These are phyloP conservation scores for Tricladium varicosporioides DNA, from an alignment of 2,329 filamentous ascomycete genomes.

Conservation along the genomic window DNA sequence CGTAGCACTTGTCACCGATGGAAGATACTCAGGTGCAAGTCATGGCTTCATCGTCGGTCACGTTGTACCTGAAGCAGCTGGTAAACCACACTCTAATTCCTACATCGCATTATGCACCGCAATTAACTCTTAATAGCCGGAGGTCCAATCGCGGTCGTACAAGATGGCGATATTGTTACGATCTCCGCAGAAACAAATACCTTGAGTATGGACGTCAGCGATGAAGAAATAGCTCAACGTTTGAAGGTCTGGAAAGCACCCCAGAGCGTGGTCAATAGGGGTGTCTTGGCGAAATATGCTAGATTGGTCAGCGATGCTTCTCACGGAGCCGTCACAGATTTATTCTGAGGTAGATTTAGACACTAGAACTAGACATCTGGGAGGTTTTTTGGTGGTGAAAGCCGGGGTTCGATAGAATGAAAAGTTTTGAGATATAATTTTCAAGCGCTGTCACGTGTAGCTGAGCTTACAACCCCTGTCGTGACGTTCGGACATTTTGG, in stretches of 20 bases:
- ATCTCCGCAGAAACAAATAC: slow-evolving; percentile 80
- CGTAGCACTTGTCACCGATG: slow-evolving; percentile 88
- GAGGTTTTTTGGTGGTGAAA: neutral
- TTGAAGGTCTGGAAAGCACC: slow-evolving; percentile 69
- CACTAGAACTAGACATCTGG: neutral
- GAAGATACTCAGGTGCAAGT: slow-evolving; percentile 81
- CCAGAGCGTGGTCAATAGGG: slow-evolving; percentile 70
- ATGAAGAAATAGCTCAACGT: slow-evolving; percentile 66
- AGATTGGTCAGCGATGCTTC: slow-evolving; percentile 85
- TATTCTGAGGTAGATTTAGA: slow-evolving; percentile 45
- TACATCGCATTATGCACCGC: neutral
- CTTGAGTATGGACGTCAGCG: slow-evolving; percentile 64
- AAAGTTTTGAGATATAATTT: neutral
- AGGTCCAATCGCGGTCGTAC: slow-evolving; percentile 81
- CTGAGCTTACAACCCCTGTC: neutral
- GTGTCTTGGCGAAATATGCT: slow-evolving; percentile 87
- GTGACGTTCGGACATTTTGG: neutral
- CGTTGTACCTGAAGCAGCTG: slow-evolving; percentile 83
- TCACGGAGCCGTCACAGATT: slow-evolving; percentile 85
- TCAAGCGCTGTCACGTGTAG: neutral
- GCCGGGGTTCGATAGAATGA: neutral
- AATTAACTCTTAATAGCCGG: slow-evolving; percentile 51
- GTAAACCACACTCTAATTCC: slow-evolving; percentile 9
- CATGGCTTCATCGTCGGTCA: slow-evolving; percentile 95
- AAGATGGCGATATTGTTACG: slow-evolving; percentile 77